Base-by-base conservation (phyloP, 2,329 filamentous ascomycete genomes). In the Lachnellula occidentalis region DNA sequence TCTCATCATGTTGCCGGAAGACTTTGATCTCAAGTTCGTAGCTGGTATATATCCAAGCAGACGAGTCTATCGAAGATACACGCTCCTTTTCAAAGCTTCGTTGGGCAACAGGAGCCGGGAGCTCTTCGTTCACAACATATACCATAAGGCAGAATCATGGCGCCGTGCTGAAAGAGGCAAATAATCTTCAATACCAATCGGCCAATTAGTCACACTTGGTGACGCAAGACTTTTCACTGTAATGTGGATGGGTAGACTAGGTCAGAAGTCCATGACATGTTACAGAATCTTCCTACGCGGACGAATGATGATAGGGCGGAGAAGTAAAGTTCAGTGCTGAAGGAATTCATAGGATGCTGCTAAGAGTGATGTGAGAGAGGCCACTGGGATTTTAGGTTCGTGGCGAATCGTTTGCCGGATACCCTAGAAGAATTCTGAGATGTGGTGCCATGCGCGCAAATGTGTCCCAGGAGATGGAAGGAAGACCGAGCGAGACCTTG, bases 1-100 rank as follows among this genome's bases (percentile, higher is more conserved):
- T 66, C 80, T 77, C 76, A 85, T 83, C 60, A 64, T 67, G 58
- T 42, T 65, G 53, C 41, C 41, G 19, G 41, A 24, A 43, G n/a
- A 5, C 9, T 31, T 12, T 12, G 9, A 31, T 31, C 9, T 31
- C 27, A 12, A 11, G 9, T 53, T 55, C 55, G 24, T 17, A 14
- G 24, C 14, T 17, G 21, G 39, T 36, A 11, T 17, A 45, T 45
- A 34, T 45, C 12, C 21, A 31, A 46, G 31, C 15, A 46, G n/a
- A 27, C 12, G 27, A 34, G 34, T 48, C 39, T 34, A 21, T 21
- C 50, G n/a, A 31, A 31, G 27, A 9, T 21, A 12, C 6, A 43
- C n/a, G 37, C 39, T 42, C 21, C 37, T n/a, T 27, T 19, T 19
- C 17, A 49, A 53, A 45, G 14, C 34, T 31, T 63, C 58, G 57